These are phyloP conservation scores for Saccharomyces hybrid DNA, from an alignment of 1,139 yeast genomes.

Conservation along the genomic window DNA sequence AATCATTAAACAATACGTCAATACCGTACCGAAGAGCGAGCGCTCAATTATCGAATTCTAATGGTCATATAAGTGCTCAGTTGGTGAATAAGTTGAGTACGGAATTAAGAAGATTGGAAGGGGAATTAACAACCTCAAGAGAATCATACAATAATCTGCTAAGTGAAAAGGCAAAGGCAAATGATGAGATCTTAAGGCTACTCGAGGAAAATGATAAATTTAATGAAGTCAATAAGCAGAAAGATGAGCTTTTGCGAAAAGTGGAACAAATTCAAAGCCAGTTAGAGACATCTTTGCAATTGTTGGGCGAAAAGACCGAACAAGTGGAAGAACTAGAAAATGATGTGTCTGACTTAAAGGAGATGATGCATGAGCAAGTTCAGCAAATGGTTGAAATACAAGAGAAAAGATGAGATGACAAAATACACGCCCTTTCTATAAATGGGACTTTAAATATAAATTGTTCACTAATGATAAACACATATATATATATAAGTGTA, in stretches of 20 bases:
- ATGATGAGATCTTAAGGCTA: constrained; percentile 55
- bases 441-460: background rate
- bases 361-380: constrained; percentile 71
- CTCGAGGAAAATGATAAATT: constrained; percentile 49
- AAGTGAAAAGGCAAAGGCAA: constrained; percentile 57
- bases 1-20: constrained; percentile 5
- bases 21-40: constrained; percentile 10
- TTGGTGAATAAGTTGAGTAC: constrained; percentile 34
- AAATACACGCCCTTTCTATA: background rate
- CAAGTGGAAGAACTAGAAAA: constrained; percentile 76
- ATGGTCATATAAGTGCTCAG: constrained; percentile 24
- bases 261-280: constrained; percentile 37
- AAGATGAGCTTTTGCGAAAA: constrained; percentile 35
- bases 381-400: constrained; percentile 75
- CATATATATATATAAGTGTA: background rate
- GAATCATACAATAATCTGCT: constrained; percentile 54
- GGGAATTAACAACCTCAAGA: constrained; percentile 58
- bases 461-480: background rate
- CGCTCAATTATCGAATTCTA: constrained; percentile 12
- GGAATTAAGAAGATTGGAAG: constrained; percentile 70
- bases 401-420: constrained; percentile 31
- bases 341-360: constrained; percentile 83
- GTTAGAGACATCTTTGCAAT: constrained; percentile 57
- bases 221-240: constrained; percentile 33
- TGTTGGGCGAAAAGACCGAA: constrained; percentile 86